These are phyloP conservation scores for Skeletonema menzelii DNA, from an alignment of 108 stramenopile species.

Conservation along the genomic window DNA sequence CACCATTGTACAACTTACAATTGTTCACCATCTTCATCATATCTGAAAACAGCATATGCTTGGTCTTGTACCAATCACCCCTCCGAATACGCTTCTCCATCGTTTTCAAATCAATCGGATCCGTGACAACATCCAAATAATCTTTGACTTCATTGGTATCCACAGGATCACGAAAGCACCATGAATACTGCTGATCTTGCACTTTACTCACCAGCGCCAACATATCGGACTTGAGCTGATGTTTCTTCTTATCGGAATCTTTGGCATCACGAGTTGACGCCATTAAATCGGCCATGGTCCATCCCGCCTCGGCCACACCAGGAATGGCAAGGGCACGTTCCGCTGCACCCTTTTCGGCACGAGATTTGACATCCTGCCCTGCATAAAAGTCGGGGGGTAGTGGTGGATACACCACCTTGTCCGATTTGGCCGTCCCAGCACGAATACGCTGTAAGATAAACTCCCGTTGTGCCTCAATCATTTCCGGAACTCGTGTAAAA, in stretches of 20 bases:
- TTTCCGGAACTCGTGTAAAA: slow-evolving; percentile 85
- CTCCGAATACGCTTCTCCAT: slow-evolving; percentile 87
- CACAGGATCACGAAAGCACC: slow-evolving; percentile 95
- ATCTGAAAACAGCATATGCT: slow-evolving; percentile 80
- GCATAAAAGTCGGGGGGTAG: slow-evolving; percentile 58
- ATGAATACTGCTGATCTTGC: slow-evolving; percentile 89
- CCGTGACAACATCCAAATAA: slow-evolving; percentile 82
- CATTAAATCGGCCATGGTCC: slow-evolving; percentile 86
- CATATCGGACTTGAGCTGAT: slow-evolving; percentile 69
- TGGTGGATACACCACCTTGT: slow-evolving; percentile 66
- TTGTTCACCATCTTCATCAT: slow-evolving; percentile 93
- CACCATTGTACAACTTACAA: slow-evolving; percentile 92
- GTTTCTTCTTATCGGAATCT: slow-evolving; percentile 75
- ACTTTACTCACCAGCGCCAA: slow-evolving; percentile 70
- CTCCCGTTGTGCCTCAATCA: slow-evolving; percentile 73
- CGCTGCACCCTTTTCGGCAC: slow-evolving; percentile 51
- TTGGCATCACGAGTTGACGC: slow-evolving; percentile 63
- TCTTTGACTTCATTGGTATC: slow-evolving; percentile 84
- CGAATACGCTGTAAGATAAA: slow-evolving; percentile 68
- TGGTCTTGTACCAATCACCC: slow-evolving; percentile 81
- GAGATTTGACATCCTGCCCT: slow-evolving; percentile 39
- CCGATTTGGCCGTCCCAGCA: slow-evolving; percentile 54
- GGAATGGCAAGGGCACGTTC: slow-evolving; percentile 80
- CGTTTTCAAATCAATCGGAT: slow-evolving; percentile 90
- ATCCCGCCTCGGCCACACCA: slow-evolving; percentile 92